Evolutionary conservation across 2,329 filamentous ascomycete genomes (phyloP), one percentile per base, ranked within the genome.

Genomic region (Paraphaeosphaeria sporulosa): DNA sequence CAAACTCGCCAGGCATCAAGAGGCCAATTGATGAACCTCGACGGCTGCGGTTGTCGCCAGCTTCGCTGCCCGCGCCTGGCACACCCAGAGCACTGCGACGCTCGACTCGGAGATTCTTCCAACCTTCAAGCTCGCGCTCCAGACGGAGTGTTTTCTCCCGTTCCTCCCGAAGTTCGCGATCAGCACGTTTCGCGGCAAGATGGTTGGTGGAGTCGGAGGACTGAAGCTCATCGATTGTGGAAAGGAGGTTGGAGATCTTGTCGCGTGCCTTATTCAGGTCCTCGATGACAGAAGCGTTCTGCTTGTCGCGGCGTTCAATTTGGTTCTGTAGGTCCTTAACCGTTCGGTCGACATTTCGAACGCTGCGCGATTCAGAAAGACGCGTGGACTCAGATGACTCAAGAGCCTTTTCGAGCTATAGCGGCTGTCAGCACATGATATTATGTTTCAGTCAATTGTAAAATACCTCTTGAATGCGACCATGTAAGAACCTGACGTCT

Each of bases 321-420:
- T 98, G 94, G 25, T 88, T 85, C 78, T 97, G 92, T 25, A 98
- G 86, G 78, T 98, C 95, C 78, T 95, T 95, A 72, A 98, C 93
- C 1, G 89, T 92, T 63, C 94, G 93, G 80, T 98, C 95, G 27
- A 97, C 90, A 74, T 96, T 97, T 71, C 95, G 93, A 23, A 93
- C 89, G 52, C 91, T 94, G 59, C 94, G 91, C 71, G 94, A 91
- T 62, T 94, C 93, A 69, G 92, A 90, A 68, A 86, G 90, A 61
- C 91, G 89, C 67, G 90, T 89, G 44, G 85, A 88, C 77, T 96
- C 92, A 65, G 96, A 92, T 25, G 89, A 84, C 76, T 97, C 93
- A 30, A 97, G 87, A 66, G 94, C 90, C 25, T 88, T 87, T 79
- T 99, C 94, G 69, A 99, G 90, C 91, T 97, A 75, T 10, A 64